phyloP scores from a whole-genome alignment of 805 yeast genomes.

The Lachancea sp. region DNA sequence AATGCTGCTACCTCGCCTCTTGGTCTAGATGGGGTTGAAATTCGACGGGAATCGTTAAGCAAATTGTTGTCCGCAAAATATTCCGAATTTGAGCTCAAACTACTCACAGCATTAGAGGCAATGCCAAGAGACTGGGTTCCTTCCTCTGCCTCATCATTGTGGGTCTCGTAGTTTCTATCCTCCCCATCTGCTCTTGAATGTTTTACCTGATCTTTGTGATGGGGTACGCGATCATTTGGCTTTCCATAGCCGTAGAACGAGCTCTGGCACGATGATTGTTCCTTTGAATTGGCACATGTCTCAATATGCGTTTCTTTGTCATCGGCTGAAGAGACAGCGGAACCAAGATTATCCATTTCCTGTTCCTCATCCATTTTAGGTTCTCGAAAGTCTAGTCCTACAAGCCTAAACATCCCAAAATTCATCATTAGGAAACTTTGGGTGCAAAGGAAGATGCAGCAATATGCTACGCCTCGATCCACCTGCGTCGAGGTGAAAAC shows the following conservation, averaged over 20 bases:
- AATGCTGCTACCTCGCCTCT: neutral
- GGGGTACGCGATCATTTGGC: too few relatives aligned
- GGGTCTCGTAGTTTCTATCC: neutral
- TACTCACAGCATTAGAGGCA: neutral
- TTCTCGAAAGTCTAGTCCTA: slow-evolving; percentile 61
- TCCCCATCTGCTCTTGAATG: too few relatives aligned
- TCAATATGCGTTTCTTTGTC: too few relatives aligned
- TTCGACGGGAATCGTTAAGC: neutral
- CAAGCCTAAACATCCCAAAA: slow-evolving; percentile 63
- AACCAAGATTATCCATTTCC: neutral
- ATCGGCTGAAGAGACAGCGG: neutral
- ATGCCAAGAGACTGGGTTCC: neutral
- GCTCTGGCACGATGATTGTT: too few relatives aligned
- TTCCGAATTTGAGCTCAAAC: slow-evolving; percentile 1
- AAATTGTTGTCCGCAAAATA: neutral
- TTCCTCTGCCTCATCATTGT: neutral
- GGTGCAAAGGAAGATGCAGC: slow-evolving; percentile 62
- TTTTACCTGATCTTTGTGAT: too few relatives aligned
- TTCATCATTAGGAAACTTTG: slow-evolving; percentile 67
- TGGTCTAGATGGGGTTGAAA: neutral
- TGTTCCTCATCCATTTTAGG: slow-evolving; percentile 18
- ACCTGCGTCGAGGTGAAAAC: slow-evolving; percentile 50
- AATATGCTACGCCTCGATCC: slow-evolving; percentile 70
- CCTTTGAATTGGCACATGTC: too few relatives aligned
- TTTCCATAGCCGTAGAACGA: too few relatives aligned